Evolutionary conservation across 2,329 filamentous ascomycete genomes (phyloP).

Genomic region (Harringtonia aguacate): DNA sequence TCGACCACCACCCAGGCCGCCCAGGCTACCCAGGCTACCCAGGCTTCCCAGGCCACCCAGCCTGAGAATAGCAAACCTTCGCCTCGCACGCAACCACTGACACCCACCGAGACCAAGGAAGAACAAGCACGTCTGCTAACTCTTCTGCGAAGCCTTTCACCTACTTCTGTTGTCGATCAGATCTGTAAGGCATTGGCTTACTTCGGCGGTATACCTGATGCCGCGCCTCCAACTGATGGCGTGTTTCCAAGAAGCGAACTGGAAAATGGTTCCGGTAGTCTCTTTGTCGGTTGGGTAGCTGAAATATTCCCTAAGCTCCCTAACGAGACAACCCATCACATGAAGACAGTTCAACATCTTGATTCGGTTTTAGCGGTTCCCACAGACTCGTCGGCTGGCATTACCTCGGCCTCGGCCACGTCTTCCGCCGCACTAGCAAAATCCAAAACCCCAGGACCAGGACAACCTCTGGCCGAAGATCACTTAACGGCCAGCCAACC

Average conservation of each 20-base stretch:
- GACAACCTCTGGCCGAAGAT: not conserved
- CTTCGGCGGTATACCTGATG: conserved; percentile 49
- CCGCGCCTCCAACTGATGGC: conserved; percentile 36
- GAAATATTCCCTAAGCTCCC: conserved; percentile 47
- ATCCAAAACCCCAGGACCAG: too few relatives aligned
- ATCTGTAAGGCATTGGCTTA: conserved; percentile 53
- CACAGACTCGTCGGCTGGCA: too few relatives aligned
- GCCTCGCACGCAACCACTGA: conserved; percentile 14
- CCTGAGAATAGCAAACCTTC: not conserved
- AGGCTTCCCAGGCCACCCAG: conserved; percentile 5
- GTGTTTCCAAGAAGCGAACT: conserved; percentile 45
- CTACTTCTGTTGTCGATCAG: conserved; percentile 47
- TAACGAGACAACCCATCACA: not conserved
- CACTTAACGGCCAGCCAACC: not conserved
- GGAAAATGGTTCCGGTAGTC: conserved; percentile 44
- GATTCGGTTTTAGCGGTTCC: too few relatives aligned
- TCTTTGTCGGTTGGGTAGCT: conserved; percentile 51
- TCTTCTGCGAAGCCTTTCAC: conserved; percentile 43
- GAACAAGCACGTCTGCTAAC: conserved; percentile 51
- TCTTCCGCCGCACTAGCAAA: too few relatives aligned
- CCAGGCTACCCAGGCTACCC: not conserved
- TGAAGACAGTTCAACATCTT: not conserved
- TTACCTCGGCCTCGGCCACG: too few relatives aligned
- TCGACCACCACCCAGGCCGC: not conserved
- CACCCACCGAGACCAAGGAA: conserved; percentile 39